phyloP scores from a whole-genome alignment of 2,329 filamentous ascomycete genomes.

The Chaetomium sp. region DNA sequence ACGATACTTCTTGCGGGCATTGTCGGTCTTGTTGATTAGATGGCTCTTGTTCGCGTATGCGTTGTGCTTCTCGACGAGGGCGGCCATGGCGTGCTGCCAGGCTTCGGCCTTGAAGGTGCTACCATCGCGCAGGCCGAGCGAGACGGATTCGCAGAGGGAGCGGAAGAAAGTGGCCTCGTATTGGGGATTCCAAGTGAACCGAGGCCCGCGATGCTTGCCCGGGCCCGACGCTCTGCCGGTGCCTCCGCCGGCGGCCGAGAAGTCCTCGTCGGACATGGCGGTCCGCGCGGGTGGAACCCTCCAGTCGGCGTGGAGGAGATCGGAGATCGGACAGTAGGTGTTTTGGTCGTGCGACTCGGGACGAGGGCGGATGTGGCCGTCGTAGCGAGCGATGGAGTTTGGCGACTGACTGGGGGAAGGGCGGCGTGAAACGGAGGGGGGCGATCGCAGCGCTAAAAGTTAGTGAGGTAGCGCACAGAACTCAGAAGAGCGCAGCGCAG shows the following conservation, averaged over 20 bases:
- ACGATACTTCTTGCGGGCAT: slow-evolving; percentile 64
- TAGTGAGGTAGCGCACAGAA: background rate
- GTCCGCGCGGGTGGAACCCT: slow-evolving; percentile 18
- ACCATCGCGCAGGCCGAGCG: slow-evolving; percentile 57
- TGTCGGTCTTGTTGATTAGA: slow-evolving; percentile 66
- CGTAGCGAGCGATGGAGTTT: slow-evolving; percentile 12
- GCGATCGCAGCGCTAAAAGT: slow-evolving; percentile 9
- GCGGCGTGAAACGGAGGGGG: slow-evolving; percentile 22
- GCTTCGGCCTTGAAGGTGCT: slow-evolving; percentile 64
- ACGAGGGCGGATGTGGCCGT: slow-evolving; percentile 12
- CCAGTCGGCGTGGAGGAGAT: slow-evolving; percentile 5
- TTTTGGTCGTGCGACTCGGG: slow-evolving; percentile 1
- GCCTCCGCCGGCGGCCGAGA: slow-evolving; percentile 28
- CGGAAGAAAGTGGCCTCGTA: slow-evolving; percentile 64
- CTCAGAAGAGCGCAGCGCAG: background rate
- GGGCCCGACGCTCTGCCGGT: slow-evolving; percentile 24
- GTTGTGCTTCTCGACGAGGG: slow-evolving; percentile 56
- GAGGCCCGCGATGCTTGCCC: slow-evolving; percentile 46
- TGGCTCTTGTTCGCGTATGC: slow-evolving; percentile 63
- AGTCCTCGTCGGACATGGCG: slow-evolving; percentile 43
- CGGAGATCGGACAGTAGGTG: background rate
- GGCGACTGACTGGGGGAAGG: slow-evolving; percentile 11
- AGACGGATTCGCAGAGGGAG: slow-evolving; percentile 61
- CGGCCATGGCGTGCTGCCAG: slow-evolving; percentile 59
- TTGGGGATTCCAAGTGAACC: slow-evolving; percentile 62